Evolutionary conservation across 495 filamentous ascomycete species (phyloP).

Genomic region (Geoglossum glabrum): DNA sequence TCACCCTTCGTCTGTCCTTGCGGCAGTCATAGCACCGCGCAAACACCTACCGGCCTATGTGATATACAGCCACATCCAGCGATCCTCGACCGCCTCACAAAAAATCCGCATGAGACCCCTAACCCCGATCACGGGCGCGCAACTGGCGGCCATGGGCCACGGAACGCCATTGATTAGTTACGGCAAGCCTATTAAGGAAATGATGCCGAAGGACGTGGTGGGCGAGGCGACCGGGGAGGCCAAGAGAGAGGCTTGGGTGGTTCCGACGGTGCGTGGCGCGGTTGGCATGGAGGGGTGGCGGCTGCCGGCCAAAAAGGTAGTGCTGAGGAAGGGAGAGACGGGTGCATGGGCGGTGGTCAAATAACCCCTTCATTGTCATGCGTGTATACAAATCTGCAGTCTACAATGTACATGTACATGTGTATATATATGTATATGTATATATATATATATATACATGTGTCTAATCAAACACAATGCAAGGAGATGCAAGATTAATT

Average conservation of each 20-base stretch:
- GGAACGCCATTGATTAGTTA: constrained; percentile 71
- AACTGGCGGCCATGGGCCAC: constrained; percentile 62
- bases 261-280: constrained; percentile 48
- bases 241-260: constrained; percentile 60
- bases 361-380: no score
- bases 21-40: constrained; percentile 43
- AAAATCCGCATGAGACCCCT: constrained; percentile 82
- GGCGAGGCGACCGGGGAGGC: constrained; percentile 24
- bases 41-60: constrained; percentile 70
- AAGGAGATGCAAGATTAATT: no score
- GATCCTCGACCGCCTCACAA: constrained; percentile 30
- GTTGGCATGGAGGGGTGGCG: constrained; percentile 57
- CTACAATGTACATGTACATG: no score
- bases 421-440: no score
- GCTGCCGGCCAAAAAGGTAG: constrained; percentile 60
- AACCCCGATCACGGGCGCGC: constrained; percentile 49
- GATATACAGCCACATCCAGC: constrained; percentile 70
- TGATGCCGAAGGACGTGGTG: constrained; percentile 29
- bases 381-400: neutral
- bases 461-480: no score
- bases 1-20: constrained; percentile 64
- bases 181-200: constrained; percentile 76
- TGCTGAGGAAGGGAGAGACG: constrained; percentile 42
- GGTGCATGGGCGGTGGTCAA: constrained; percentile 60
- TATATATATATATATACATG: no score